These are phyloP conservation scores for Zizania latifolia DNA, from an alignment of 176 grass and related monocot genomes.

Conservation along the genomic window DNA sequence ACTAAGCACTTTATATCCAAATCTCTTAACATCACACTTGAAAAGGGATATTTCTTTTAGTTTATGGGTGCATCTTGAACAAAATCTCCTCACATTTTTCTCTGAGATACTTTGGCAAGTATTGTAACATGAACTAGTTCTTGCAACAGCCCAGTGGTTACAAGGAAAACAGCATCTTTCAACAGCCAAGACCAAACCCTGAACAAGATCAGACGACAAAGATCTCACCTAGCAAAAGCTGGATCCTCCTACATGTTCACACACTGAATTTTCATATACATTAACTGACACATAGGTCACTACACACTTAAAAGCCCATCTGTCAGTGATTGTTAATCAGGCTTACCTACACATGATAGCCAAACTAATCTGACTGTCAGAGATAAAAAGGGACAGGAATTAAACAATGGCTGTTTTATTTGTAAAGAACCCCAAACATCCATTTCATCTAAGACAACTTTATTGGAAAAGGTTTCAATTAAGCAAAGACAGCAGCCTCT, in stretches of 20 bases:
- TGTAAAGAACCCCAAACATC: slow-evolving; percentile 4
- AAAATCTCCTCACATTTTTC: not conserved
- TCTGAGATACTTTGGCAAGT: not conserved
- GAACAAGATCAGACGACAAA: slow-evolving; percentile 32
- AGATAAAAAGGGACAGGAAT: not conserved
- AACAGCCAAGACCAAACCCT: not conserved
- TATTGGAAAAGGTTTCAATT: slow-evolving; percentile 6
- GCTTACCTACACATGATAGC: not conserved
- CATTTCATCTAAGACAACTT: slow-evolving; percentile 14
- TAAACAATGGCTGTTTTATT: not conserved
- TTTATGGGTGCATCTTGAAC: slow-evolving; percentile 15
- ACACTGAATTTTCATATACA: not conserved
- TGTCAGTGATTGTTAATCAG: not conserved
- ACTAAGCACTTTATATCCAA: slow-evolving; percentile 24
- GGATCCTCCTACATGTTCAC: not conserved
- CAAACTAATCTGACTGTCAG: not conserved
- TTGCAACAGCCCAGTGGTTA: not conserved
- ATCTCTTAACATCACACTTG: not conserved
- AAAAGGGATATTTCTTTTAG: slow-evolving; percentile 22
- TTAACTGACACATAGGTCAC: not conserved
- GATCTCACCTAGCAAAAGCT: slow-evolving; percentile 16
- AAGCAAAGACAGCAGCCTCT: slow-evolving; percentile 33
- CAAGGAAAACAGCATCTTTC: slow-evolving; percentile 21
- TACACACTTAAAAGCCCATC: not conserved
- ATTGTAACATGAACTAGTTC: slow-evolving; percentile 4